phyloP scores from a whole-genome alignment of 768 basidiomycete species.

The Naganishia antarctica region DNA sequence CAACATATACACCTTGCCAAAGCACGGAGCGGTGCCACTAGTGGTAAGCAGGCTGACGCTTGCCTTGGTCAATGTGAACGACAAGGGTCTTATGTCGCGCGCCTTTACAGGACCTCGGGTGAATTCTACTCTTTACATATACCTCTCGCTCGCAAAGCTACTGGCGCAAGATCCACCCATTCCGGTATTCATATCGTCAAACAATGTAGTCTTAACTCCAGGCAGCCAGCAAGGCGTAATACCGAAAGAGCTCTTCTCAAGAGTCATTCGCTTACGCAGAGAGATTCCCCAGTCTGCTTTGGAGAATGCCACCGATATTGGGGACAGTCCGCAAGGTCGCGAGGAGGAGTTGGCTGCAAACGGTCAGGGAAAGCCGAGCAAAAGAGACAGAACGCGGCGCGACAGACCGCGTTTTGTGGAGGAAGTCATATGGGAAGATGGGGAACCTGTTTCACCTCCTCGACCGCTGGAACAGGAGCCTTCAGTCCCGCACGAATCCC shows the following conservation, averaged over 20 bases:
- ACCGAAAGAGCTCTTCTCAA: slow-evolving; percentile 61
- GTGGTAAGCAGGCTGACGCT: too few relatives aligned
- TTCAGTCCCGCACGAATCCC: too few relatives aligned
- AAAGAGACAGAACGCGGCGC: slow-evolving; percentile 14
- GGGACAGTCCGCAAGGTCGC: not conserved
- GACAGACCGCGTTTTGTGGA: slow-evolving; percentile 17
- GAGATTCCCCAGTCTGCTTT: slow-evolving; percentile 7
- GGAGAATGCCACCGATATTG: not conserved
- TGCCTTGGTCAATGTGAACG: too few relatives aligned
- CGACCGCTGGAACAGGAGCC: too few relatives aligned
- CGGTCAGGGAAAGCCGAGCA: not conserved
- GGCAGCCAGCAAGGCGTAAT: slow-evolving; percentile 67
- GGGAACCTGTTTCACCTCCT: slow-evolving; percentile 21
- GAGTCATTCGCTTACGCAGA: slow-evolving; percentile 56
- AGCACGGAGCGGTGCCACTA: slow-evolving; percentile 63
- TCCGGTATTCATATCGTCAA: slow-evolving; percentile 68
- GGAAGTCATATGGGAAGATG: slow-evolving; percentile 28
- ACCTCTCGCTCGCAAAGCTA: slow-evolving; percentile 63
- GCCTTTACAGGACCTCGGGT: slow-evolving; percentile 84
- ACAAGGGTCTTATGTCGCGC: too few relatives aligned
- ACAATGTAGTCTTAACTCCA: slow-evolving; percentile 81
- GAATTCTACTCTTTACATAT: slow-evolving; percentile 73
- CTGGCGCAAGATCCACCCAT: slow-evolving; percentile 33
- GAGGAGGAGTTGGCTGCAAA: not conserved
- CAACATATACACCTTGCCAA: slow-evolving; percentile 93